phyloP scores from a whole-genome alignment of 2,329 filamentous ascomycete species.

The Penicillium sumatraense region DNA sequence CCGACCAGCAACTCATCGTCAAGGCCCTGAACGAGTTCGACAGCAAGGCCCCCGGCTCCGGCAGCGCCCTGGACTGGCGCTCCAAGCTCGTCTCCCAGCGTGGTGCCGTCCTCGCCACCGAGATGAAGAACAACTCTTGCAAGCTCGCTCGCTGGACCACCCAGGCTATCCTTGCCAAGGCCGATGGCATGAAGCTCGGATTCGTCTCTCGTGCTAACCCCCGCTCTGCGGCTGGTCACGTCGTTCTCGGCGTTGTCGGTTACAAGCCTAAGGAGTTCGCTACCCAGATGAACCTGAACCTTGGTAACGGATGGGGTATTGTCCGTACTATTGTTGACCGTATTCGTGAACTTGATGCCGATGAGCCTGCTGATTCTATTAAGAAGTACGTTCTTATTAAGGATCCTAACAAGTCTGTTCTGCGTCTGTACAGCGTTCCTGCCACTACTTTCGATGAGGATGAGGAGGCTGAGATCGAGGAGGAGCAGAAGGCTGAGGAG shows the following conservation, averaged over 20 bases:
- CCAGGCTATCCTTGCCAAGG: conserved; percentile 93
- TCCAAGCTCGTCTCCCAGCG: conserved; percentile 92
- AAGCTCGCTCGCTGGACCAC: conserved; percentile 98
- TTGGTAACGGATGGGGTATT: conserved; percentile 98
- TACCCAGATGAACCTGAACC: conserved; percentile 94
- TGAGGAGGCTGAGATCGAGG: conserved; percentile 66
- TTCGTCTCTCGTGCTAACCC: conserved; percentile 96
- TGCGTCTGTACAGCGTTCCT: conserved; percentile 91
- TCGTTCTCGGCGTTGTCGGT: conserved; percentile 91
- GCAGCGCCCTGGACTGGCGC: conserved; percentile 95
- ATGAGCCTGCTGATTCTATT: conserved; percentile 46
- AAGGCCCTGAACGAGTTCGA: conserved; percentile 99
- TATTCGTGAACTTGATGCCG: conserved; percentile 45
- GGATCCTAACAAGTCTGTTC: conserved; percentile 96
- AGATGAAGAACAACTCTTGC: conserved; percentile 99
- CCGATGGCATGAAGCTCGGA: conserved; percentile 98
- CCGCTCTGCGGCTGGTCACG: conserved; percentile 89
- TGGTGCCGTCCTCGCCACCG: conserved; percentile 95
- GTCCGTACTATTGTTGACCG: conserved; percentile 98
- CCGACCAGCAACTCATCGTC: conserved; percentile 88
- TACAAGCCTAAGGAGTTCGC: conserved; percentile 99
- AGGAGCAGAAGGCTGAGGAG: conserved; percentile 60
- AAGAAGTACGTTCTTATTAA: conserved; percentile 64
- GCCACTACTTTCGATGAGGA: conserved; percentile 86
- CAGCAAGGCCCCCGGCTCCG: conserved; percentile 93